Percentiles rank a stretch among this genome's conserved stretches.
These are phyloP conservation scores for Borovskyia barvae DNA, from an alignment of 208 protist genomes.

Conservation along the genomic window DNA sequence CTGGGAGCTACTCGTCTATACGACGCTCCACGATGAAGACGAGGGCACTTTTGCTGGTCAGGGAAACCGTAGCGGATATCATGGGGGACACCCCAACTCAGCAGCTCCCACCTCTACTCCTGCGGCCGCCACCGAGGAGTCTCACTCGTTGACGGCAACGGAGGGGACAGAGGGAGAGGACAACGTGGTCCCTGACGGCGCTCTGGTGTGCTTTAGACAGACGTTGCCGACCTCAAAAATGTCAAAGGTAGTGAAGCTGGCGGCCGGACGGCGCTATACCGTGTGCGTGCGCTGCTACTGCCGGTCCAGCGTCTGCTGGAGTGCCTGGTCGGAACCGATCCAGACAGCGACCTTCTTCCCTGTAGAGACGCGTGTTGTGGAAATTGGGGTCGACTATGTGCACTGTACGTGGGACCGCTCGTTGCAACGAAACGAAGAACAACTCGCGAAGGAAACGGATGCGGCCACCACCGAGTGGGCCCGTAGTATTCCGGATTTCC, in stretches of 20 bases:
- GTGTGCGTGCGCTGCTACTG: constrained; percentile 56
- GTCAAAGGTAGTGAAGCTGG: constrained; percentile 84
- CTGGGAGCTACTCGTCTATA: constrained; percentile 67
- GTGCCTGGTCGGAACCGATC: constrained; percentile 63
- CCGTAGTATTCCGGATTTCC: constrained; percentile 53
- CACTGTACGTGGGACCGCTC: constrained; percentile 75
- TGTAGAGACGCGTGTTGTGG: constrained; percentile 48
- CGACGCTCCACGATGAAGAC: constrained; percentile 9
- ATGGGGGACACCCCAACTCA: not conserved
- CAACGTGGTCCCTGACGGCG: constrained; percentile 7
- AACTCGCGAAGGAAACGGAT: constrained; percentile 52
- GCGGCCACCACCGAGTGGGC: constrained; percentile 34
- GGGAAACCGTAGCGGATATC: no score
- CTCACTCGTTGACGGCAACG: not conserved
- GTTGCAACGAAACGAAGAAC: constrained; percentile 27
- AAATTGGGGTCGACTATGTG: constrained; percentile 87
- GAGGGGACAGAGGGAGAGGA: no score
- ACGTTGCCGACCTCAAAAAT: constrained; percentile 43
- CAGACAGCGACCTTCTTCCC: constrained; percentile 53
- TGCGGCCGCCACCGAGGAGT: constrained; percentile 4
- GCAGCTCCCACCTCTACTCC: not conserved
- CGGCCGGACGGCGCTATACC: constrained; percentile 49
- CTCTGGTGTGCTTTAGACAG: constrained; percentile 35
- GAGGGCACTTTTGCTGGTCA: not conserved
- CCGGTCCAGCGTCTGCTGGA: constrained; percentile 39